Conservation (phyloP, 345 rosid species). For the Murraya paniculata region DNA sequence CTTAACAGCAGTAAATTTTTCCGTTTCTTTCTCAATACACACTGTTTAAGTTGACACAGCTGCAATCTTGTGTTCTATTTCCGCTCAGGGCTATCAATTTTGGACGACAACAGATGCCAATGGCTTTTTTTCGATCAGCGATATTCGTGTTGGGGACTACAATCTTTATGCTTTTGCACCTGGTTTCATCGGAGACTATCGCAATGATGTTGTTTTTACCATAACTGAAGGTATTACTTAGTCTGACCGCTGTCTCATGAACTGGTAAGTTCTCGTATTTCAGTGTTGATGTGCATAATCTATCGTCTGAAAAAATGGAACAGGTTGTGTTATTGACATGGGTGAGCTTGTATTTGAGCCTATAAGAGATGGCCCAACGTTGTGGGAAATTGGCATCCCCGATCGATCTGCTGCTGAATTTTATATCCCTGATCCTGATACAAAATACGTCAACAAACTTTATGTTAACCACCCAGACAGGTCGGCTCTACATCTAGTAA, state of each 20-base stretch:
- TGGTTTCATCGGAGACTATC: slow-evolving; percentile 73
- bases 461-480: slow-evolving; percentile 62
- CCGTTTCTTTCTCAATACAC: neutral
- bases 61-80: neutral
- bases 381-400: slow-evolving; percentile 92
- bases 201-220: slow-evolving; percentile 29
- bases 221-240: slow-evolving; percentile 51
- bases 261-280: neutral
- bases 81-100: slow-evolving; percentile 65
- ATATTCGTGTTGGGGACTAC: slow-evolving; percentile 53
- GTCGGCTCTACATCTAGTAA: slow-evolving; percentile 18
- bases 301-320: neutral
- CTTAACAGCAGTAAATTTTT: neutral
- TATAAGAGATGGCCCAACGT: slow-evolving; percentile 72
- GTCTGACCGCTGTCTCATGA: neutral
- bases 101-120: slow-evolving; percentile 61
- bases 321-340: slow-evolving; percentile 55
- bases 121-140: slow-evolving; percentile 53
- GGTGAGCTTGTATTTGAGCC: slow-evolving; percentile 59
- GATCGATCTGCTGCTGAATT: slow-evolving; percentile 75
- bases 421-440: slow-evolving; percentile 72
- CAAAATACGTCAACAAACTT: slow-evolving; percentile 57
- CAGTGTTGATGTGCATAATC: neutral
- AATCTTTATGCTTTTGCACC: slow-evolving; percentile 71
- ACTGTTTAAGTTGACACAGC: neutral